Base-by-base conservation (phyloP, 2,329 filamentous ascomycete genomes). In the Trichoderma sp. region DNA sequence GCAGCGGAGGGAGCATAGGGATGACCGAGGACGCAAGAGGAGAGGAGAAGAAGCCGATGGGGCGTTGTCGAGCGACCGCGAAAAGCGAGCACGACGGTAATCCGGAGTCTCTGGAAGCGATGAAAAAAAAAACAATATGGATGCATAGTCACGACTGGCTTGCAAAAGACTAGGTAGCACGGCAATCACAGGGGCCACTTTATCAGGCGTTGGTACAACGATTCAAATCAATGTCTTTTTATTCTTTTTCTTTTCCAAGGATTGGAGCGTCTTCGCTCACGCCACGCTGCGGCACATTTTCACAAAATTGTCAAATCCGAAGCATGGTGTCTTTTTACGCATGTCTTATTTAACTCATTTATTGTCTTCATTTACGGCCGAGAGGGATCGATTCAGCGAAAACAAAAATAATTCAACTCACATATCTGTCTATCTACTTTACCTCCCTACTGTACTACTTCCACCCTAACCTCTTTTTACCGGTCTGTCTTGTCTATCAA, bases 1-100 rank as follows among this genome's bases (percentile, higher is more conserved):
- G 69, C 79, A 81, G 66, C 78, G 81, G 34, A 77, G 79, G 26
- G 80, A 81, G 43, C 73, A 76, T 66, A 75, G 80, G 74, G 78
- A 82, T 63, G 81, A 83, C 39, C 80, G 82, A 15, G 78, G 80
- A 39, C 79, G 81, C 72, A 80, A 83, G 76, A 76, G 82, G 72
- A 76, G 80, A 76, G 87, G 85, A 74, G 86, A 88, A 73, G 87
- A 87, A 66, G 83, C 83, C 24, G 76, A 78, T n/a, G 81, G 80
- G 43, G 74, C 75, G 24, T 72, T 80, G 73, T 74, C 78, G 18
- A 83, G 78, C 75, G 86, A 87, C 51, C 82, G 85, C 72, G 87
- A 89, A 73, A 89, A 89, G 82, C 83, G 87, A 78, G 83, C 81
- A 74, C 84, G 87, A 79, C 84, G 85, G 76, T 87, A 57, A 65